These are phyloP conservation scores for Chloromonas sp. DNA, from an alignment of 163 green algal species.

Conservation along the genomic window DNA sequence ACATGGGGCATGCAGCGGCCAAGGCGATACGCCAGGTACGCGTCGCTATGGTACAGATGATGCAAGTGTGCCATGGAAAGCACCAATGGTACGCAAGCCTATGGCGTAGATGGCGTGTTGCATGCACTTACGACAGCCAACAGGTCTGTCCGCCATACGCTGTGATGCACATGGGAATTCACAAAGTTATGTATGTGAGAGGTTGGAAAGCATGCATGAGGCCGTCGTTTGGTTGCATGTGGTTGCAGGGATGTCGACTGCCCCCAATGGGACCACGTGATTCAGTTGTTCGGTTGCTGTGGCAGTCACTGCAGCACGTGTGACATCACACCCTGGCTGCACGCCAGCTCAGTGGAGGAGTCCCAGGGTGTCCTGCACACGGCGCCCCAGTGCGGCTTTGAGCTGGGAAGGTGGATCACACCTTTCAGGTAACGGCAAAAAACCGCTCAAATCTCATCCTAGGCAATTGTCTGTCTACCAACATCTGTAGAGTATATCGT, in stretches of 20 bases:
- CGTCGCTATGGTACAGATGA: no score
- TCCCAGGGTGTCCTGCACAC: background rate
- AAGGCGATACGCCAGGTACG: no score
- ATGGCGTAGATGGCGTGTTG: background rate
- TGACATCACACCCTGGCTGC: conserved; percentile 7
- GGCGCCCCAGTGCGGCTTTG: conserved; percentile 31
- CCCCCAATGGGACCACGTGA: conserved; percentile 16
- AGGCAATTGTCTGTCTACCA: no score
- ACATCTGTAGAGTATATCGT: no score
- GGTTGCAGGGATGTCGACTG: background rate
- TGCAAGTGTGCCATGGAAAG: no score
- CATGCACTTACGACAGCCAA: background rate
- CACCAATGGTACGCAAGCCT: no score
- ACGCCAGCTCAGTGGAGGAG: background rate
- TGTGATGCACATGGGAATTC: no score
- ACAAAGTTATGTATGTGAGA: no score
- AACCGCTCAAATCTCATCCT: no score
- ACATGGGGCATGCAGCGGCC: no score
- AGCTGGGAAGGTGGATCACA: conserved; percentile 55
- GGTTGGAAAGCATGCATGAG: background rate
- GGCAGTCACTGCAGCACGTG: background rate
- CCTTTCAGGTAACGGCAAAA: conserved; percentile 26
- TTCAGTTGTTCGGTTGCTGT: conserved; percentile 58
- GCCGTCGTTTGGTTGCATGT: background rate
- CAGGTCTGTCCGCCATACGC: background rate